Evolutionary conservation across 2,329 filamentous ascomycete species (phyloP), one percentile per base, ranked within the genome.

Genomic region (Cladosporium sp.): DNA sequence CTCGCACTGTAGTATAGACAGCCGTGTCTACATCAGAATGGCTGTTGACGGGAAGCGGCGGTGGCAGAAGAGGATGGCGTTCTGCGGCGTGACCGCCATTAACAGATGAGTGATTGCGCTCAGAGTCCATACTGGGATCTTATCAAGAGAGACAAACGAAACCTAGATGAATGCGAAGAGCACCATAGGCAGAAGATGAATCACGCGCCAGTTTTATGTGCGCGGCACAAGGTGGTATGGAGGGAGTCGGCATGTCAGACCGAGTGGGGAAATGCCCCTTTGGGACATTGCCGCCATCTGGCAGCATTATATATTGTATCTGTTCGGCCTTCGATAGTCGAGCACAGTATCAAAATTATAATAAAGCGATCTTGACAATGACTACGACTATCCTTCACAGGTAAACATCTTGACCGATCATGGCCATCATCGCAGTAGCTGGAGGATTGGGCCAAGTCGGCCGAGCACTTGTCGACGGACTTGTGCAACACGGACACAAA

Each of bases 361-460:
- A 8, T 11, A 10, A 46, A 5, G 7, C 5, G n/a, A 6, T 46
- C 2, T 4, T 35, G 33, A 35, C 33, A 11, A 11, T 8, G 11
- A 35, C 33, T 46, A 21, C n/a, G 40, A 46, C 40, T 46, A 46
- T 46, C 2, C 6, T 46, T 46, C 0, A 3, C 7, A 21, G 8
- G 40, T 11, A 5, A 29, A 33, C 10, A 10, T 31, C 11, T 11
- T 31, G 6, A 31, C 18, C 40, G 5, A 37, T 31, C 31, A 71
- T 71, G 69, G 63, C 62, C 31, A 69, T 65, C 55, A 65, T 71
- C 29, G 69, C 69, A 21, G 64, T 71, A 40, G 70, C 70, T 23
- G 70, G 69, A 5, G 69, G 69, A 18, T 65, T 62, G 64, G 70
- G 68, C n/a, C 66, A 62, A 18, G 40, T 71, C 11, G 70, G 70